Conservation (phyloP, 2,329 filamentous ascomycete genomes). For the Penicillium sp. region DNA sequence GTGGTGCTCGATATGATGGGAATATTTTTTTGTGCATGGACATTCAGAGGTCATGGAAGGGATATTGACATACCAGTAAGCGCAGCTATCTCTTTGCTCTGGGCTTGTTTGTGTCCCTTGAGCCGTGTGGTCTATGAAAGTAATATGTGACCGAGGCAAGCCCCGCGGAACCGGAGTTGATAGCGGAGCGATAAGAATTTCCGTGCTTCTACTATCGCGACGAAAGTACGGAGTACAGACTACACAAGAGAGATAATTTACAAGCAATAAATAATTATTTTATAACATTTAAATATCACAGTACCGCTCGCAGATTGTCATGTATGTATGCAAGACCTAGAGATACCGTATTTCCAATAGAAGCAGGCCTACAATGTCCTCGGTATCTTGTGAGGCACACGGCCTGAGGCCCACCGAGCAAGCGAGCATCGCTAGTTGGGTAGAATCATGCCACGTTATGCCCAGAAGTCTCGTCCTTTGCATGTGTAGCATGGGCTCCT, state of each 20-base stretch:
- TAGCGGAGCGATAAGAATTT: constrained; percentile 11
- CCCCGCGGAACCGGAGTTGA: background rate
- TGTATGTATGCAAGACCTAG: background rate
- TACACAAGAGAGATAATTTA: background rate
- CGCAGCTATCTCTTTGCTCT: background rate
- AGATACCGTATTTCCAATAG: background rate
- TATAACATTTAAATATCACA: background rate
- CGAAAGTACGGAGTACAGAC: background rate
- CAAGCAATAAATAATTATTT: background rate
- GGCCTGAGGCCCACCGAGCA: background rate
- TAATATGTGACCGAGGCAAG: background rate
- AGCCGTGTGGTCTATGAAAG: background rate
- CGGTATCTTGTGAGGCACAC: background rate
- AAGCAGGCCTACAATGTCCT: background rate
- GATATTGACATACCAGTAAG: background rate
- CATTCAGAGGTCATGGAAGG: background rate
- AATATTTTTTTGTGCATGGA: background rate
- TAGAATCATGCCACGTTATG: background rate
- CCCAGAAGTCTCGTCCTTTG: no score
- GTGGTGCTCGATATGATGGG: background rate
- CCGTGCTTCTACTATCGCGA: background rate
- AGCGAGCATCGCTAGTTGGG: background rate
- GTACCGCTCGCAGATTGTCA: background rate
- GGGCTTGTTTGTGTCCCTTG: background rate
- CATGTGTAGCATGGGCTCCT: background rate